Conservation (phyloP, 2,329 filamentous ascomycete species). For the Onygenales sp. region DNA sequence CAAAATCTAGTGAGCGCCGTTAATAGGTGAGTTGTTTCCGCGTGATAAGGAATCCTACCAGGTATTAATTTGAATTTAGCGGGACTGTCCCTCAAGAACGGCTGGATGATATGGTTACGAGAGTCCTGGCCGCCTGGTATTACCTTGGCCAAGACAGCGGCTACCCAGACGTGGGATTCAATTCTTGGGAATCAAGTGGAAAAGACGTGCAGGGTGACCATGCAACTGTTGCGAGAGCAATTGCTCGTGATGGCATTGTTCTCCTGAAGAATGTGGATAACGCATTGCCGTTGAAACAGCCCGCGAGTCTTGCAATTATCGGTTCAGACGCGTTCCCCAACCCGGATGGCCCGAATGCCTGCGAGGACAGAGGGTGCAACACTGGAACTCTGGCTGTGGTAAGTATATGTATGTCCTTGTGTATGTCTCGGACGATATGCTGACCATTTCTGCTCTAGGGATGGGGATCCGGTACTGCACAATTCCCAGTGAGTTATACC, state of each 20-base stretch:
- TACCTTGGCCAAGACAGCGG: slow-evolving; percentile 37
- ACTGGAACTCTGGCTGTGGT: slow-evolving; percentile 56
- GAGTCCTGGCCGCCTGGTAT: slow-evolving; percentile 39
- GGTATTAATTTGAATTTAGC: slow-evolving; percentile 36
- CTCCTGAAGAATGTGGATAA: slow-evolving; percentile 37
- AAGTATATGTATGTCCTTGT: background rate
- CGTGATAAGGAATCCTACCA: background rate
- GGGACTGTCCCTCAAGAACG: background rate
- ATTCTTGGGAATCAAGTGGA: slow-evolving; percentile 32
- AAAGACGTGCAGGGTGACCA: slow-evolving; percentile 31
- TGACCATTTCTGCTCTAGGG: slow-evolving; percentile 21
- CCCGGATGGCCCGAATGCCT: slow-evolving; percentile 39
- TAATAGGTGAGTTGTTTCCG: slow-evolving; percentile 43
- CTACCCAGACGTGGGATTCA: slow-evolving; percentile 36
- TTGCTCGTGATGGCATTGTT: slow-evolving; percentile 40
- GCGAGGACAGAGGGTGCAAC: slow-evolving; percentile 55
- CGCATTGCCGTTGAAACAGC: slow-evolving; percentile 35
- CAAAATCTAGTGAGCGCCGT: slow-evolving; percentile 31
- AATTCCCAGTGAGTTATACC: slow-evolving; percentile 45
- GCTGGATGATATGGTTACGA: slow-evolving; percentile 9
- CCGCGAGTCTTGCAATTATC: slow-evolving; percentile 40
- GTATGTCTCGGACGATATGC: background rate
- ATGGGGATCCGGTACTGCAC: slow-evolving; percentile 64
- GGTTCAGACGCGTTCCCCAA: slow-evolving; percentile 40
- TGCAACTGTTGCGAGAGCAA: slow-evolving; percentile 26